A percentile compares a stretch with the other conserved stretches of the same genome.
phyloP scores from a whole-genome alignment of 192 early-diverging fungal species.

The Linderina pennispora region DNA sequence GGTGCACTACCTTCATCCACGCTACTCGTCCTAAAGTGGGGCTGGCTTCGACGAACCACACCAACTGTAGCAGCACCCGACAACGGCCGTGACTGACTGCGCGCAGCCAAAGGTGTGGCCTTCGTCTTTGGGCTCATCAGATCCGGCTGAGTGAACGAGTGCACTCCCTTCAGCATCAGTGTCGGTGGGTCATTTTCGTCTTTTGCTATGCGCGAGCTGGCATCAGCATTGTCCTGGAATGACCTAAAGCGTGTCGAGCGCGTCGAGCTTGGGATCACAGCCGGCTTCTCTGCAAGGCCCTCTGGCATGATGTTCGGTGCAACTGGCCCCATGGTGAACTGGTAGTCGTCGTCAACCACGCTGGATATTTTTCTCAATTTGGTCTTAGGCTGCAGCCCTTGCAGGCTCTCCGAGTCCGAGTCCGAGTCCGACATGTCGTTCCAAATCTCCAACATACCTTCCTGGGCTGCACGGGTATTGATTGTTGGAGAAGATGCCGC shows the following conservation, averaged over 20 bases:
- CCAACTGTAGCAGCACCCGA: too few relatives aligned
- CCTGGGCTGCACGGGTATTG: constrained; percentile 31
- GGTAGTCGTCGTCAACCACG: constrained; percentile 34
- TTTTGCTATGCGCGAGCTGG: background rate
- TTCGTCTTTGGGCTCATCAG: constrained; percentile 2
- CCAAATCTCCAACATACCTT: constrained; percentile 43
- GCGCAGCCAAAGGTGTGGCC: constrained; percentile 26
- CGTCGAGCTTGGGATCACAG: constrained; percentile 21
- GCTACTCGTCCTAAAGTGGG: too few relatives aligned
- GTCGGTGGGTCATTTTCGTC: constrained; percentile 36
- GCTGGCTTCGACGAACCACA: too few relatives aligned
- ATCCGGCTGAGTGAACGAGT: constrained; percentile 12
- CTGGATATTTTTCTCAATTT: background rate
- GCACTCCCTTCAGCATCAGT: constrained; percentile 24
- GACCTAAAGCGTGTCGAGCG: constrained; percentile 8
- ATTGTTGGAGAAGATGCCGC: constrained; percentile 29
- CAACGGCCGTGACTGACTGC: constrained; percentile 1
- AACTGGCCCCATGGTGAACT: constrained; percentile 47
- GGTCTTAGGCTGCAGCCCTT: background rate
- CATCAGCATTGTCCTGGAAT: background rate
- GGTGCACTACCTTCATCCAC: too few relatives aligned
- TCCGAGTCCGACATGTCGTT: constrained; percentile 23
- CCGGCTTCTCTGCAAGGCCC: background rate
- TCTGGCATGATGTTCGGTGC: constrained; percentile 31
- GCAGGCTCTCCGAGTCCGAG: constrained; percentile 20